A percentile compares a stretch with the other conserved stretches of the same genome.
Conservation (phyloP, 495 filamentous ascomycete genomes). For the Bryoglossum gracile region DNA sequence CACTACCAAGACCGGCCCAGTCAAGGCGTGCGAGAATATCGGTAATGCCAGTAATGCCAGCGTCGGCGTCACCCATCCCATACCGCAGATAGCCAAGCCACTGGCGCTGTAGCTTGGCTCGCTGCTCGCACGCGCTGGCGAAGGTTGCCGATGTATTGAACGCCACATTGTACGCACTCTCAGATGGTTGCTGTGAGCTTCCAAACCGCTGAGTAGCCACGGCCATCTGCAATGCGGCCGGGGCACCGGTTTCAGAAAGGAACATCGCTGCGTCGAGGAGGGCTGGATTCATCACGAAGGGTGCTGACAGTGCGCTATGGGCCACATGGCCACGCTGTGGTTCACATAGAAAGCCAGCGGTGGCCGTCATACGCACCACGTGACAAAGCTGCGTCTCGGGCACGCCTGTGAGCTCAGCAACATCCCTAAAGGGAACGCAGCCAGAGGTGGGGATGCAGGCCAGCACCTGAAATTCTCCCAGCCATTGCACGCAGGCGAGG, state of each 20-base stretch:
- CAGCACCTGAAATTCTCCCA: slow-evolving; percentile 37
- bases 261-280: slow-evolving; percentile 35
- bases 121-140: slow-evolving; percentile 18
- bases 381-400: slow-evolving; percentile 31
- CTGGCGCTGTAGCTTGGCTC: slow-evolving; percentile 27
- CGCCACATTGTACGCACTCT: slow-evolving; percentile 20
- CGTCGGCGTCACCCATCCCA: slow-evolving; percentile 11
- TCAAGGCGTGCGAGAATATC: slow-evolving; percentile 27
- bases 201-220: slow-evolving; percentile 27
- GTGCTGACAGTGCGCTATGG: slow-evolving; percentile 32
- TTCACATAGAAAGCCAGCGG: slow-evolving; percentile 33
- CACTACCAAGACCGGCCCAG: slow-evolving; percentile 10
- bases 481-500: slow-evolving; percentile 36
- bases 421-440: slow-evolving; percentile 30
- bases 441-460: slow-evolving; percentile 34
- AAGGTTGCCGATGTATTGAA: slow-evolving; percentile 20
- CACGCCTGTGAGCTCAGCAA: slow-evolving; percentile 31
- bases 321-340: slow-evolving; percentile 29
- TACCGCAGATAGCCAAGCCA: slow-evolving; percentile 28
- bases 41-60: slow-evolving; percentile 17
- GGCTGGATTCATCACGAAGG: slow-evolving; percentile 29
- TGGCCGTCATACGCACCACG: slow-evolving; percentile 32
- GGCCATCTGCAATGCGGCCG: slow-evolving; percentile 33
- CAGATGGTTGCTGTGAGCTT: slow-evolving; percentile 8
- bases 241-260: slow-evolving; percentile 28